Evolutionary conservation across 352 stramenopile genomes (phyloP).

Genomic region (Globisporangium camurandrum): DNA sequence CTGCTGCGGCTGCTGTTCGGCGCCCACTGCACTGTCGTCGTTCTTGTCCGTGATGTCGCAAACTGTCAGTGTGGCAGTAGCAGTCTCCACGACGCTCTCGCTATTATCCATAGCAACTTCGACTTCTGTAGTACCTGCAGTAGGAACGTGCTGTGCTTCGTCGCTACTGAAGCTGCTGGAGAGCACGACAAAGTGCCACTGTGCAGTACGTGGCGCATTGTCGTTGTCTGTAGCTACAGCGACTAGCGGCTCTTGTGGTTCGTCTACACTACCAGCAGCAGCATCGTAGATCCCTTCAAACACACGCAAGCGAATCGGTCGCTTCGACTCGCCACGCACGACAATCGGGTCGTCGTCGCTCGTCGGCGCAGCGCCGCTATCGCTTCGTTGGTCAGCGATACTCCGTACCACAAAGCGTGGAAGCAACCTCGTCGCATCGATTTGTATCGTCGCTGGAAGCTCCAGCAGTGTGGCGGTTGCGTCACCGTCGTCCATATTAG

Average conservation of each 20-base stretch:
- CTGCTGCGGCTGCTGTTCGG: not conserved
- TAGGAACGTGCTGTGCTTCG: too few relatives aligned
- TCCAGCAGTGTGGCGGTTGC: constrained; percentile 4
- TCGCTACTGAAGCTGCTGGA: too few relatives aligned
- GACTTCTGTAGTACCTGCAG: too few relatives aligned
- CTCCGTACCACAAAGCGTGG: constrained; percentile 12
- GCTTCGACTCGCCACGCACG: constrained; percentile 27
- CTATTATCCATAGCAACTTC: too few relatives aligned
- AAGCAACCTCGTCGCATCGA: constrained; percentile 14
- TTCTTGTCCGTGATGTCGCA: not conserved
- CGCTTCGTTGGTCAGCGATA: not conserved
- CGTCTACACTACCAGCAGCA: too few relatives aligned
- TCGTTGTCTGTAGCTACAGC: not conserved
- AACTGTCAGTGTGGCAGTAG: not conserved
- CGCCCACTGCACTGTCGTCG: not conserved
- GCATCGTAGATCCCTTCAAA: constrained; percentile 22
- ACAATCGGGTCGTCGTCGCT: not conserved
- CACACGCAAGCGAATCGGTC: constrained; percentile 25
- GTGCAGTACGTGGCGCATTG: not conserved
- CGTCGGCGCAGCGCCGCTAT: not conserved
- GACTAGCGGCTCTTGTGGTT: not conserved
- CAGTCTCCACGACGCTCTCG: too few relatives aligned
- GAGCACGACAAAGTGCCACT: not conserved
- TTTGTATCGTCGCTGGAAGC: constrained; percentile 7
- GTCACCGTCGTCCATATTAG: too few relatives aligned